These are phyloP conservation scores for Kluyveromyces nonfermentans DNA, from an alignment of 805 yeast species.

Conservation along the genomic window DNA sequence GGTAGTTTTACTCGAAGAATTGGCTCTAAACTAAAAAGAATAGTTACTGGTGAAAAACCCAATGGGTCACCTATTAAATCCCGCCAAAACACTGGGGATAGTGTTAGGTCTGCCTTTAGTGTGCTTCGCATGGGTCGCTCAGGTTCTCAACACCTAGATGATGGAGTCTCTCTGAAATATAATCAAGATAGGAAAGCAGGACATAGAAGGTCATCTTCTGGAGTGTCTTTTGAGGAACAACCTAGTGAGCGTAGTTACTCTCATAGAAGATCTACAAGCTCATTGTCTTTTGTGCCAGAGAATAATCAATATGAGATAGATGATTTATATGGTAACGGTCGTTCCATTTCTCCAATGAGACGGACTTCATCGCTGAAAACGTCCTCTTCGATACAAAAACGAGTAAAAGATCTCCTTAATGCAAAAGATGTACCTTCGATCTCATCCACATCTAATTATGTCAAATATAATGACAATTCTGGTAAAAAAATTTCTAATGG, in stretches of 20 bases:
- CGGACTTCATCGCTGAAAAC: conserved; percentile 1
- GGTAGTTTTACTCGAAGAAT: conserved; percentile 13
- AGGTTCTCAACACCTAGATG: conserved; percentile 11
- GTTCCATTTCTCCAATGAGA: conserved; percentile 7
- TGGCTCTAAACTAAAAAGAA: conserved; percentile 12
- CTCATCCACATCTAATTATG: conserved; percentile 75
- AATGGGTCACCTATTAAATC: conserved; percentile 16
- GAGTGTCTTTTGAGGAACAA: neutral
- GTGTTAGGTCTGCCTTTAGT: conserved; percentile 15
- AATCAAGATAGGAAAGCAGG: neutral
- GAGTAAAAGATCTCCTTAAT: conserved; percentile 41
- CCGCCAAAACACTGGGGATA: conserved; percentile 21
- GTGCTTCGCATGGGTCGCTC: conserved; percentile 9
- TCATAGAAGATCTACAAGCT: conserved; percentile 2
- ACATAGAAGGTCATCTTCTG: neutral
- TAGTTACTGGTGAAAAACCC: conserved; percentile 15
- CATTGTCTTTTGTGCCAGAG: conserved; percentile 6
- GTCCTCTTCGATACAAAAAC: conserved; percentile 38
- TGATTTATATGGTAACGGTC: conserved; percentile 6
- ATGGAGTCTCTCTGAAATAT: conserved; percentile 1
- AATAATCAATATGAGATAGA: conserved; percentile 6
- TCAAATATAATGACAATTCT: conserved; percentile 48
- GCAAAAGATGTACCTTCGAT: conserved; percentile 31
- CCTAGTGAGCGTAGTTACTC: neutral
- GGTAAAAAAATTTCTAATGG: neutral